Conservation (phyloP, 2,329 filamentous ascomycete species). For the Dothistroma pini region DNA sequence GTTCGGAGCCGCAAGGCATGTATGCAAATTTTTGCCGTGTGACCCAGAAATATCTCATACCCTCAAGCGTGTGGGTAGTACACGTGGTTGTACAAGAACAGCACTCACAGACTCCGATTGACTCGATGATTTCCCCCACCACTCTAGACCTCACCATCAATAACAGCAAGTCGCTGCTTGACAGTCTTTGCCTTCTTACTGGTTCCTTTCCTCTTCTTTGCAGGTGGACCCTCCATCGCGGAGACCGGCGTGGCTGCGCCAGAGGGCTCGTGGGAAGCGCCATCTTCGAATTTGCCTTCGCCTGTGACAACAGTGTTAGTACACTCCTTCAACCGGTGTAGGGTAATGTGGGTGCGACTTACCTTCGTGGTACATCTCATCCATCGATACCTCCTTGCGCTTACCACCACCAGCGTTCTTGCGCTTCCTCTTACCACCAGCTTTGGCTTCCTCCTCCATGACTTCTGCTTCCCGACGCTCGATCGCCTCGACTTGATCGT, state of each 20-base stretch:
- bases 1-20: no score
- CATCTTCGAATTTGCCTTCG: conserved; percentile 95
- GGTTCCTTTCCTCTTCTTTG: conserved; percentile 56
- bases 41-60: background rate
- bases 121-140: background rate
- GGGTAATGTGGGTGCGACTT: conserved; percentile 1
- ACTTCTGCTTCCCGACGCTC: conserved; percentile 89
- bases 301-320: conserved; percentile 52
- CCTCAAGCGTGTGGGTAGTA: background rate
- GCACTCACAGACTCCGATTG: background rate
- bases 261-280: conserved; percentile 73
- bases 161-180: conserved; percentile 48
- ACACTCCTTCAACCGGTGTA: background rate
- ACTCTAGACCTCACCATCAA: conserved; percentile 40
- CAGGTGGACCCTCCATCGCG: conserved; percentile 41
- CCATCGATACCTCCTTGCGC: conserved; percentile 68
- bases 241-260: conserved; percentile 80
- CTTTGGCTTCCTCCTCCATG: conserved; percentile 58
- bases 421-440: conserved; percentile 53
- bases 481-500: conserved; percentile 91
- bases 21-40: background rate
- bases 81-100: background rate
- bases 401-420: conserved; percentile 46
- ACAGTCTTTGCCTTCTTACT: conserved; percentile 52
- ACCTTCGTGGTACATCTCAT: conserved; percentile 99